Evolutionary conservation across 164 flowering plant species (phyloP), one percentile per base, ranked within the genome.

Genomic region (Chloranthus sessilifolius): DNA sequence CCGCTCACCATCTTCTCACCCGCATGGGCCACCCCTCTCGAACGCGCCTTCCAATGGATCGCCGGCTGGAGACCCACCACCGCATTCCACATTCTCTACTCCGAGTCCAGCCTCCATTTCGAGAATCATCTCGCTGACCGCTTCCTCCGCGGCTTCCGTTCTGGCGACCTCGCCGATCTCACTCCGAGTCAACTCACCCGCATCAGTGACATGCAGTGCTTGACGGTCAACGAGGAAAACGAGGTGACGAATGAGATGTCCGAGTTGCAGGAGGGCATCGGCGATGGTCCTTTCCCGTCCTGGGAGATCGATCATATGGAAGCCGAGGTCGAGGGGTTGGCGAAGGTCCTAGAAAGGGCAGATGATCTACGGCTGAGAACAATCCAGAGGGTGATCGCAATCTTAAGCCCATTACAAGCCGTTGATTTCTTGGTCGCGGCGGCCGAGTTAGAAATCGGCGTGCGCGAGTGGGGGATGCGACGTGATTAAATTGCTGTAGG

Each of bases 31-130:
- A 65, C 69, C 49, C 9, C 63, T 0, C 66, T 87, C 0, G 89
- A 87, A 60, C 77, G 75, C 44, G 81, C 92, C 3, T 78, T 80
- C 46, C 67, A 82, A n/a, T 87, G 96, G 96, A 66, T 84, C 19
- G 89, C 87, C 5, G 96, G 89, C 1, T 87, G 87, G 85, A 52
- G 96, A 7, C 92, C 92, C 14, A 74, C 52, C 56, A 67, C 68
- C 74, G 83, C 86, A 4, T 75, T 87, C 45, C 87, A 82, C 55
- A 46, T 87, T 29, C 71, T 84, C 23, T 84, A 81, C 69, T 78
- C 95, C 38, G 78, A 72, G 40, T 63, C 76, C 2, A 83, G 91
- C n/a, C 25, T 73, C 2, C 86, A 83, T 39, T 43, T 83, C 28
- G 85, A 87, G 56, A 60, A 63, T 4, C 55, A 37, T 3, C 63